Base-by-base conservation (phyloP, 2,329 filamentous ascomycete species). In the Aspergillus sp. region DNA sequence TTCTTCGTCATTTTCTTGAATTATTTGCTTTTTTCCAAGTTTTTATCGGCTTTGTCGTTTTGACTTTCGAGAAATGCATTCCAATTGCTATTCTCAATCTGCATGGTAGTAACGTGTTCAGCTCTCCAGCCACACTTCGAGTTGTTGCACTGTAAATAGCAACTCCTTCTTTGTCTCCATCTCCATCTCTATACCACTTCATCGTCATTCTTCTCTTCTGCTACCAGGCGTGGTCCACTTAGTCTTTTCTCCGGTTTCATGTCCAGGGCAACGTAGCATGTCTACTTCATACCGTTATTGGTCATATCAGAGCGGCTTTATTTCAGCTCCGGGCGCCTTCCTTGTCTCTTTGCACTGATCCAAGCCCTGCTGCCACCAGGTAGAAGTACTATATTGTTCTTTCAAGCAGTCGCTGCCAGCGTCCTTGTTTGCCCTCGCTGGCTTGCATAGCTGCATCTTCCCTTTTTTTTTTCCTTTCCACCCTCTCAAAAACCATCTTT, bases 391-490 rank as follows among this genome's bases (percentile, higher is more conserved):
- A 58, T 52, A 46, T 34, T 45, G 30, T 11, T 19, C 30, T 28
- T 31, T 51, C 48, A 51, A 31, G 19, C 56, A 31, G 28, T 28
- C 31, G 23, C 54, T 31, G 30, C 45, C 49, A 46, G 34, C 61
- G 38, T 54, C 61, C 66, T 66, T 64, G 58, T 61, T 61, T 64
- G 63, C 57, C 65, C 59, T 62, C 43, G 46, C 62, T 43, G 19
- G 46, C 52, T 58, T 61, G 38, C 57, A 30, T 51, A 53, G 25
- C 54, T 61, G 50, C 51, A 55, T 63, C 51, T 46, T 49, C 53
- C 55, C 59, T 59, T 60, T 55, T 53, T 60, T 47, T 49, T 43
- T 38, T 60, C n/a, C 47, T 11, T 49, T 45, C 59, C 43, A 43
- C 19, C 55, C 34, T 38, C 34, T 41, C 34, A 41, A 41, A 41